Conservation (phyloP, 2,329 filamentous ascomycete species). For the Arthrobotrys sphaeroides region DNA sequence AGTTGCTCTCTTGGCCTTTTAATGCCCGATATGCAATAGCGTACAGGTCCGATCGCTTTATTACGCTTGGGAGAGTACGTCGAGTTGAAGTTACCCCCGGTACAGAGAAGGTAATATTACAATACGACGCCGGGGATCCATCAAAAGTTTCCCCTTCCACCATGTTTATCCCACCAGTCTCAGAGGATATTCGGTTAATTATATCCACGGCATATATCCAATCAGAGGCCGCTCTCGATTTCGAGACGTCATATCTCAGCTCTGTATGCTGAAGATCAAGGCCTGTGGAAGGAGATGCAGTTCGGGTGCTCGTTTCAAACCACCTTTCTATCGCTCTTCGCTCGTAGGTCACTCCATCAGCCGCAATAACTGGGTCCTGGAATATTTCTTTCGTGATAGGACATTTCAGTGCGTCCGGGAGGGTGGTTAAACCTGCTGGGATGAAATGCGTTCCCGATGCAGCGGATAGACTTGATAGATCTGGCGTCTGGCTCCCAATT, state of each 20-base stretch:
- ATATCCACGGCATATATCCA: neutral
- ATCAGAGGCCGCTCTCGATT: neutral
- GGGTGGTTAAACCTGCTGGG: constrained; percentile 42
- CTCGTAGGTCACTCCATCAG: constrained; percentile 60
- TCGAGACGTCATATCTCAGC: neutral
- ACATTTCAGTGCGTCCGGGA: constrained; percentile 58
- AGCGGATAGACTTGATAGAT: neutral
- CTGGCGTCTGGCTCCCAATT: neutral
- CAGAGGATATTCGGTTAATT: neutral
- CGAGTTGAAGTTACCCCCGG: neutral
- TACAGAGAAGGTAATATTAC: neutral
- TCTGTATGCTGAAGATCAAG: constrained; percentile 30
- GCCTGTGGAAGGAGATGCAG: constrained; percentile 60
- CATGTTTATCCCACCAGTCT: neutral
- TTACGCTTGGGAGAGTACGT: neutral
- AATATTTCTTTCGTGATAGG: constrained; percentile 60
- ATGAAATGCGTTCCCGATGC: neutral
- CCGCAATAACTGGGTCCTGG: constrained; percentile 60
- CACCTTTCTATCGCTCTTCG: constrained; percentile 60
- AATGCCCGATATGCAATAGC: neutral
- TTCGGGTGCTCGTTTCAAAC: constrained; percentile 58
- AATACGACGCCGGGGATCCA: neutral
- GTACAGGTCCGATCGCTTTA: neutral
- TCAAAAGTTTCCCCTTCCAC: no score
- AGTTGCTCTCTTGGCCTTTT: neutral